These are phyloP conservation scores for Apophysomyces elegans DNA, from an alignment of 371 early-diverging fungal species.

Conservation along the genomic window DNA sequence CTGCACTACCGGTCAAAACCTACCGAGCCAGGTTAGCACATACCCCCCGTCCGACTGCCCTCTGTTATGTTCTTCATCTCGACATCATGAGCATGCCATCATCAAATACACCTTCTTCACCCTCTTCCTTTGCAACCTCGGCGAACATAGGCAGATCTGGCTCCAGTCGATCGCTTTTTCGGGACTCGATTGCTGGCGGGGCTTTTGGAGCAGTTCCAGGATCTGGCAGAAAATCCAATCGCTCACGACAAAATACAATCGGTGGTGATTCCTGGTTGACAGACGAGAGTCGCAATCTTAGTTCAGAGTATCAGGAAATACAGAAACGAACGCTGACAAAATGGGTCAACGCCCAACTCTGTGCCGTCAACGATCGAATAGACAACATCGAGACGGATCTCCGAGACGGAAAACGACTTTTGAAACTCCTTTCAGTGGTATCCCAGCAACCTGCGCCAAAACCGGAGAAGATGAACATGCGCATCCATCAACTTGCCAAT, in stretches of 20 bases:
- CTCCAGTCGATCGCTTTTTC: slow-evolving; percentile 29
- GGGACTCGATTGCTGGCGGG: not conserved
- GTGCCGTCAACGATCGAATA: slow-evolving; percentile 43
- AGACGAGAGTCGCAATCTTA: slow-evolving; percentile 37
- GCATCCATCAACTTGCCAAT: slow-evolving; percentile 83
- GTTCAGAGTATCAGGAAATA: slow-evolving; percentile 56
- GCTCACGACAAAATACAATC: slow-evolving; percentile 7
- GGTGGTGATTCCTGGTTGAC: slow-evolving; percentile 22
- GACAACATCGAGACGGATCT: slow-evolving; percentile 58
- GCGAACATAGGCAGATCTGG: slow-evolving; percentile 22
- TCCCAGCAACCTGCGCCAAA: slow-evolving; percentile 49
- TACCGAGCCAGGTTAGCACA: slow-evolving; percentile 8
- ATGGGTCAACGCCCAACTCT: slow-evolving; percentile 82
- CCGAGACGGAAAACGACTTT: slow-evolving; percentile 63
- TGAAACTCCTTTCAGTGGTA: slow-evolving; percentile 61
- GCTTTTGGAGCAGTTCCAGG: slow-evolving; percentile 16
- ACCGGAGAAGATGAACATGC: slow-evolving; percentile 65
- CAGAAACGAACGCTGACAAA: slow-evolving; percentile 82
- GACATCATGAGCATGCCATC: slow-evolving; percentile 6
- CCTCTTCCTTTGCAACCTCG: slow-evolving; percentile 5
- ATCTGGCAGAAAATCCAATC: slow-evolving; percentile 15
- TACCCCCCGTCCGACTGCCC: slow-evolving; percentile 9
- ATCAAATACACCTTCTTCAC: slow-evolving; percentile 5
- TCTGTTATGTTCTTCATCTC: slow-evolving; percentile 7
- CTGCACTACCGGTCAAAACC: slow-evolving; percentile 3